A percentile compares a stretch with the other conserved stretches of the same genome.
Conservation (phyloP, 202 grass and related monocot genomes). For the Carex arenaria region DNA sequence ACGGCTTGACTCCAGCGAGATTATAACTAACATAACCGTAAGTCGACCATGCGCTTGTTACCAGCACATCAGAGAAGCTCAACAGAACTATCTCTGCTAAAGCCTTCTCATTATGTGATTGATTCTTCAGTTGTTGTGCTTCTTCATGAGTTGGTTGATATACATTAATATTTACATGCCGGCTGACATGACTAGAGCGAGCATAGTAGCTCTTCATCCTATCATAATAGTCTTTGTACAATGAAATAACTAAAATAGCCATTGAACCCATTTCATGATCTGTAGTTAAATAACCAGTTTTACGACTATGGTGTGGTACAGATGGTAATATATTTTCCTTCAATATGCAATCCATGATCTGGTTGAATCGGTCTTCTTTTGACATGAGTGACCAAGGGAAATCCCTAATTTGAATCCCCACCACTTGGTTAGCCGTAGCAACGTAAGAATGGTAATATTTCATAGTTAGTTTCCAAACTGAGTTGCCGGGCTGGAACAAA, state of each 20-base stretch:
- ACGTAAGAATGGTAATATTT: slow-evolving; percentile 44
- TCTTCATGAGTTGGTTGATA: slow-evolving; percentile 77
- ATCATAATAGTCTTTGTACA: slow-evolving; percentile 49
- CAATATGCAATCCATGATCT: slow-evolving; percentile 37
- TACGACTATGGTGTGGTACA: too few relatives aligned
- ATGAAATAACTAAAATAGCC: slow-evolving; percentile 42
- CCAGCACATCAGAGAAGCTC: slow-evolving; percentile 51
- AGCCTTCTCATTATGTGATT: slow-evolving; percentile 61
- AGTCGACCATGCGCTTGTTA: slow-evolving; percentile 46
- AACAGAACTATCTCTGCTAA: slow-evolving; percentile 60
- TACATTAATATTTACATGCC: slow-evolving; percentile 42
- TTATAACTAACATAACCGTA: slow-evolving; percentile 55
- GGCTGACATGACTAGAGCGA: slow-evolving; percentile 26
- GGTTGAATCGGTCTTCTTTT: slow-evolving; percentile 29
- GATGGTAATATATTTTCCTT: slow-evolving; percentile 25
- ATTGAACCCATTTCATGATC: neutral
- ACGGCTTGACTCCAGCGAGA: slow-evolving; percentile 48
- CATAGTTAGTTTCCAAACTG: slow-evolving; percentile 36
- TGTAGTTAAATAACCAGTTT: too few relatives aligned
- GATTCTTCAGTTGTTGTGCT: slow-evolving; percentile 37
- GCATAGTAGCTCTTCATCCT: slow-evolving; percentile 52
- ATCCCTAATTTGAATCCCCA: slow-evolving; percentile 54
- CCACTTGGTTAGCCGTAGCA: slow-evolving; percentile 15
- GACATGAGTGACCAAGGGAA: slow-evolving; percentile 21
- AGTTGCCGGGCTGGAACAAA: slow-evolving; percentile 50